Percentiles rank a stretch among this genome's conserved stretches.
These are phyloP conservation scores for Sinapis alba DNA, from an alignment of 441 rosid species.

Conservation along the genomic window DNA sequence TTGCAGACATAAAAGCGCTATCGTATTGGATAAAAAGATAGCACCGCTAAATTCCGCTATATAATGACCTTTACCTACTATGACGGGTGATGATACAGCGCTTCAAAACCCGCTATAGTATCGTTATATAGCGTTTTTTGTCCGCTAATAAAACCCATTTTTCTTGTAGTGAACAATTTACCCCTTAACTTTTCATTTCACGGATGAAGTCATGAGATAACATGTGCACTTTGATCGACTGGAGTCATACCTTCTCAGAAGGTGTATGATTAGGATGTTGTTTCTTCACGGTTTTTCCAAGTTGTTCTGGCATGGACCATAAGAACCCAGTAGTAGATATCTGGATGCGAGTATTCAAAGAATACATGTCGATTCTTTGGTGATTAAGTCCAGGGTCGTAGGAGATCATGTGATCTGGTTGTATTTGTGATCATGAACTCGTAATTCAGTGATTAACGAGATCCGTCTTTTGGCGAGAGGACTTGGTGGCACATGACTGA, in stretches of 20 bases:
- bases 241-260: neutral
- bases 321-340: neutral
- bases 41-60: too few species aligned
- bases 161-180: too few species aligned
- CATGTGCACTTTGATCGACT: neutral
- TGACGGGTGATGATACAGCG: too few species aligned
- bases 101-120: too few species aligned
- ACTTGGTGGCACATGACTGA: neutral
- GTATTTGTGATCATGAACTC: neutral
- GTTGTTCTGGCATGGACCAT: neutral
- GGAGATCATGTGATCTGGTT: neutral
- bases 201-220: neutral
- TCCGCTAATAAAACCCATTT: too few species aligned
- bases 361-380: neutral
- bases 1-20: too few species aligned
- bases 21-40: too few species aligned
- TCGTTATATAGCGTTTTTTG: too few species aligned
- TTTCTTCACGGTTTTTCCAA: neutral
- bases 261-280: neutral
- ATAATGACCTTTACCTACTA: too few species aligned
- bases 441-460: neutral
- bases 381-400: neutral
- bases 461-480: neutral
- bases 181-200: neutral
- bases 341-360: neutral